Percentiles rank a stretch among this genome's conserved stretches.
These are phyloP conservation scores for Nemania bipapillata DNA, from an alignment of 2,329 filamentous ascomycete species.

Conservation along the genomic window DNA sequence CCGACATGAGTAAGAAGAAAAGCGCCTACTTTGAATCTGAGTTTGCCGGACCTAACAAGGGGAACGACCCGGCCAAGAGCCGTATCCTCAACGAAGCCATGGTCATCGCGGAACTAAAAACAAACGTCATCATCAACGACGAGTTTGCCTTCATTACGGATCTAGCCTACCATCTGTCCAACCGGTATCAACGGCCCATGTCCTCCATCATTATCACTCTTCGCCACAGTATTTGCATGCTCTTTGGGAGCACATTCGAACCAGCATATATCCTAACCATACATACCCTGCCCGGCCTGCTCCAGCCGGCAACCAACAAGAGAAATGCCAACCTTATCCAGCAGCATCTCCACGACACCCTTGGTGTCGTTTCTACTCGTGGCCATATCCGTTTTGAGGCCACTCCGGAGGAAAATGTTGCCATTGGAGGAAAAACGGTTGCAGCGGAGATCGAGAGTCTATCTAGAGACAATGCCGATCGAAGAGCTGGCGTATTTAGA, in stretches of 20 bases:
- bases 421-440: conserved; percentile 75
- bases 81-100: conserved; percentile 66
- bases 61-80: conserved; percentile 55
- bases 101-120: conserved; percentile 71
- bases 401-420: conserved; percentile 76
- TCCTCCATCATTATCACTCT: conserved; percentile 79
- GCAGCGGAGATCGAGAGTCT: conserved; percentile 73
- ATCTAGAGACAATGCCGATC: conserved; percentile 52
- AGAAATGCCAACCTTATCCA: conserved; percentile 83
- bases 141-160: conserved; percentile 79
- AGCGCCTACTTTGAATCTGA: conserved; percentile 61
- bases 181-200: conserved; percentile 78
- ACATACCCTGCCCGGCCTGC: conserved; percentile 72
- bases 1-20: conserved; percentile 52
- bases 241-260: conserved; percentile 79
- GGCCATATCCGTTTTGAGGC: conserved; percentile 79
- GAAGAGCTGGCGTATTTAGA: conserved; percentile 40
- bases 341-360: conserved; percentile 74
- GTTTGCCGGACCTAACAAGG: conserved; percentile 53
- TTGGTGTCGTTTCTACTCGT: conserved; percentile 72
- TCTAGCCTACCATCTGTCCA: conserved; percentile 76
- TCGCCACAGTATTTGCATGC: conserved; percentile 78
- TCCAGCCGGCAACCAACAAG: conserved; percentile 80
- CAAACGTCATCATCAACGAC: conserved; percentile 73
- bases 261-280: conserved; percentile 83